Evolutionary conservation across 1,284 basidiomycete genomes (phyloP), one percentile per base, ranked within the genome.

Genomic region (Vanrija sp.): DNA sequence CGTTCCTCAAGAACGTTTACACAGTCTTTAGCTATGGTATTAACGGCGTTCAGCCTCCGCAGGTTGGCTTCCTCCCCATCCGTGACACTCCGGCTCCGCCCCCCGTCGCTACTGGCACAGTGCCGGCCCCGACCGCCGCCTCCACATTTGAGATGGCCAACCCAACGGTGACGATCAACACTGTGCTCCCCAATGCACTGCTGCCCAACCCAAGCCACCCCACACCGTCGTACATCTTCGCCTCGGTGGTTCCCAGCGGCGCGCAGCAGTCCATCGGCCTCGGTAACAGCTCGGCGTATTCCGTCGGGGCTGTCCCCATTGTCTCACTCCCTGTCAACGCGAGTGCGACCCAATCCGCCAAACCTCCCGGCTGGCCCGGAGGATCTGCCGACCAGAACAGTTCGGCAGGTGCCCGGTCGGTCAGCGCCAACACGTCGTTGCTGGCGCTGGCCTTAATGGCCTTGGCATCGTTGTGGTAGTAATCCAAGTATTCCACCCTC

Each of bases 1-100:
- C 88, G 0, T 93, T 93, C 73, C 70, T 94, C 55, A 81, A 85
- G 46, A 87, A 87, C 3, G 87, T 91, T 0, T 93, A 93, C 72
- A 85, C 86, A 5, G 80, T 93, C 46, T 93, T 84, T 49, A 61
- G 66, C 52, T 72, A 74, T 54, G 74, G 74, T 7, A 70, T 75
- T 50, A 63, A 71, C 43, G 66, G 66, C 12, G 60, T 63, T 1
- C 71, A 73, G 49, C 62, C 68, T 9, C 73, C 74, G 1, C 54
- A 72, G 43, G 61, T 76, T 26, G 74, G 74, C 3, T 72, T 76
- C 58, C 59, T 73, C 21, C 70, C 71, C 1, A 48, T 75, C 6
- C 53, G 51, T 3, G 60, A 65, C 26, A 23, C 54, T 0, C 23
- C 54, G 8, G 48, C 51, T 8, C 45, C 43, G 12, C 14, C 47